These are phyloP conservation scores for Penicilliopsis zonata DNA, from an alignment of 495 filamentous ascomycete genomes.

Conservation along the genomic window DNA sequence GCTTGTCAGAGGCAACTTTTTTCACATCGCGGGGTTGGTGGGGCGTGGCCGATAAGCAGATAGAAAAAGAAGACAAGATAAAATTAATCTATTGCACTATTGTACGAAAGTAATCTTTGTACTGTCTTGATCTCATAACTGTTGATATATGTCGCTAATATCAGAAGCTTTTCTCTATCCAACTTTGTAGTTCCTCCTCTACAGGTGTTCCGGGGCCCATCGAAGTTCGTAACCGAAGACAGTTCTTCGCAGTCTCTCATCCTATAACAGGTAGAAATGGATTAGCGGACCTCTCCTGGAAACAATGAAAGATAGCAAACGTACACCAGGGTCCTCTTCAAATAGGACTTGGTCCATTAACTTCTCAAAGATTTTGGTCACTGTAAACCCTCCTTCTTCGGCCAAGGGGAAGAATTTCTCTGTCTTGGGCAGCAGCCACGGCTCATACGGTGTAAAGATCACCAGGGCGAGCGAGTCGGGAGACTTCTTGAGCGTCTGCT, in stretches of 20 bases:
- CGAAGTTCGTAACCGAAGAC: constrained; percentile 68
- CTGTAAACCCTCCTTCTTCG: constrained; percentile 51
- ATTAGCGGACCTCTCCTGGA: neutral
- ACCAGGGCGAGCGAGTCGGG: constrained; percentile 57
- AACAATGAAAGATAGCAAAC: constrained; percentile 11
- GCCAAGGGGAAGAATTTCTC: constrained; percentile 75
- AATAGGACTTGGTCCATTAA: constrained; percentile 77
- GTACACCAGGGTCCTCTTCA: constrained; percentile 68
- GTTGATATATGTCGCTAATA: too few relatives aligned
- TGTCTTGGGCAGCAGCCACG: constrained; percentile 77
- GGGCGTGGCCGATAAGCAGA: too few relatives aligned
- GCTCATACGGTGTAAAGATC: constrained; percentile 88
- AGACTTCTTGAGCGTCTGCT: constrained; percentile 43
- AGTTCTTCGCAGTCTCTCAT: constrained; percentile 61
- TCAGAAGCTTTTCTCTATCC: constrained; percentile 6
- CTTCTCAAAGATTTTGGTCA: constrained; percentile 69
- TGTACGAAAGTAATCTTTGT: too few relatives aligned
- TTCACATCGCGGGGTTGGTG: constrained; percentile 13
- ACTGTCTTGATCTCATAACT: too few relatives aligned
- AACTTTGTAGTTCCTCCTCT: constrained; percentile 3
- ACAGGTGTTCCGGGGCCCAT: constrained; percentile 22
- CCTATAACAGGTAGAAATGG: constrained; percentile 21
- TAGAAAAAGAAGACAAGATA: too few relatives aligned
- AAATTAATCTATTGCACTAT: too few relatives aligned
- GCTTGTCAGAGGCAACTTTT: constrained; percentile 13